Evolutionary conservation across 441 rosid genomes (phyloP).

Genomic region (Eruca vesicaria): DNA sequence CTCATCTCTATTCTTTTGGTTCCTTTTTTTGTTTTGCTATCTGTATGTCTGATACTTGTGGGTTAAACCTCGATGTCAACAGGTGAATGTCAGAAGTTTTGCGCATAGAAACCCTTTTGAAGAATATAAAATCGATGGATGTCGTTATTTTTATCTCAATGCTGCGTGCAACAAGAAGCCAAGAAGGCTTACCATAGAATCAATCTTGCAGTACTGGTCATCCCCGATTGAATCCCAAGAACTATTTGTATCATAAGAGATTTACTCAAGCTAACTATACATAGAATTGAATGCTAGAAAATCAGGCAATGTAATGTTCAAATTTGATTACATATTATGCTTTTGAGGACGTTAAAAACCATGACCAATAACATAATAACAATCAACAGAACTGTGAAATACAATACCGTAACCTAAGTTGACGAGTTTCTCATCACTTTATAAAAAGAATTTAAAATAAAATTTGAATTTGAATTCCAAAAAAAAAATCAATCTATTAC

Average conservation of each 20-base stretch:
- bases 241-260: conserved; percentile 41
- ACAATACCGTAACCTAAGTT: too few relatives aligned
- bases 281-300: not conserved
- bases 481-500: too few relatives aligned
- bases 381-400: too few relatives aligned
- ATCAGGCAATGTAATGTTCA: not conserved
- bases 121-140: conserved; percentile 97
- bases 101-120: conserved; percentile 97
- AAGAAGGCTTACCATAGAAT: conserved; percentile 80
- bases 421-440: too few relatives aligned
- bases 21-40: too few relatives aligned
- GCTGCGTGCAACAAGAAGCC: conserved; percentile 95
- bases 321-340: not conserved
- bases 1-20: not conserved
- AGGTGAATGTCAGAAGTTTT: conserved; percentile 95
- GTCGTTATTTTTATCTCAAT: conserved; percentile 93
- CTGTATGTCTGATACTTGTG: conserved; percentile 24
- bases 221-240: conserved; percentile 77
- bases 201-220: conserved; percentile 85
- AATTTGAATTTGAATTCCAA: too few relatives aligned
- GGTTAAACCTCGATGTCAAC: conserved; percentile 22
- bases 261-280: not conserved
- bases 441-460: too few relatives aligned
- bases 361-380: too few relatives aligned
- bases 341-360: not conserved